phyloP scores from a whole-genome alignment of 352 stramenopile genomes.

The Saprolegnia diclina region DNA sequence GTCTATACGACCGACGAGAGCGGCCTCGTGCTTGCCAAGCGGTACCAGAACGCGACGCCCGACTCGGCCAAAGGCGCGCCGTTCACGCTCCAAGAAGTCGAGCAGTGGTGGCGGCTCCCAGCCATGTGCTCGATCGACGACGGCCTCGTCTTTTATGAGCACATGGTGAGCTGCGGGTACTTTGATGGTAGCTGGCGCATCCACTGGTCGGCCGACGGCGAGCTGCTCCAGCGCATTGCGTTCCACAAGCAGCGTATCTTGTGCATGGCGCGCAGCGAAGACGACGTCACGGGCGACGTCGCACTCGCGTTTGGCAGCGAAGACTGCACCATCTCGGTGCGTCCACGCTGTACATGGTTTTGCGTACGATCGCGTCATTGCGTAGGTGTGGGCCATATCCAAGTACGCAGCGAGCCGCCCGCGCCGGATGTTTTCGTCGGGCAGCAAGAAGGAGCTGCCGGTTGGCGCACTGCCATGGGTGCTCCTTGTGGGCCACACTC shows the following conservation, averaged over 20 bases:
- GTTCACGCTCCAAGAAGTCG: constrained; percentile 75
- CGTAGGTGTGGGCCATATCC: constrained; percentile 64
- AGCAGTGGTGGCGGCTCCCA: constrained; percentile 83
- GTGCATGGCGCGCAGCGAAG: constrained; percentile 78
- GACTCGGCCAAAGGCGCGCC: constrained; percentile 61
- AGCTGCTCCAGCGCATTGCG: constrained; percentile 76
- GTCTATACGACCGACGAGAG: constrained; percentile 76
- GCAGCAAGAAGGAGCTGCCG: constrained; percentile 66
- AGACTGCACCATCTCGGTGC: constrained; percentile 73
- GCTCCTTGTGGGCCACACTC: constrained; percentile 67
- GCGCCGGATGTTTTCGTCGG: constrained; percentile 61
- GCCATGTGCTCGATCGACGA: constrained; percentile 63
- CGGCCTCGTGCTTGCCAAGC: constrained; percentile 68
- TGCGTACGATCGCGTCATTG: not conserved
- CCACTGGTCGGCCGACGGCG: constrained; percentile 78
- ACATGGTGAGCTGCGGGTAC: constrained; percentile 81
- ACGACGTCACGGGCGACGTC: constrained; percentile 81
- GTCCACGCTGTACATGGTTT: not conserved
- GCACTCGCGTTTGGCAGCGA: constrained; percentile 78
- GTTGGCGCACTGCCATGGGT: constrained; percentile 77
- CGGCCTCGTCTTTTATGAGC: constrained; percentile 82
- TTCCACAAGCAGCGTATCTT: constrained; percentile 86
- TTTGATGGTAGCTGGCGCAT: constrained; percentile 86
- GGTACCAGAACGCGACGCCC: constrained; percentile 64
- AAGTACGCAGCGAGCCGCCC: constrained; percentile 72